A percentile compares a stretch with the other conserved stretches of the same genome.
phyloP scores from a whole-genome alignment of 2,329 filamentous ascomycete species.

The Gnomoniopsis smithogilvyi region DNA sequence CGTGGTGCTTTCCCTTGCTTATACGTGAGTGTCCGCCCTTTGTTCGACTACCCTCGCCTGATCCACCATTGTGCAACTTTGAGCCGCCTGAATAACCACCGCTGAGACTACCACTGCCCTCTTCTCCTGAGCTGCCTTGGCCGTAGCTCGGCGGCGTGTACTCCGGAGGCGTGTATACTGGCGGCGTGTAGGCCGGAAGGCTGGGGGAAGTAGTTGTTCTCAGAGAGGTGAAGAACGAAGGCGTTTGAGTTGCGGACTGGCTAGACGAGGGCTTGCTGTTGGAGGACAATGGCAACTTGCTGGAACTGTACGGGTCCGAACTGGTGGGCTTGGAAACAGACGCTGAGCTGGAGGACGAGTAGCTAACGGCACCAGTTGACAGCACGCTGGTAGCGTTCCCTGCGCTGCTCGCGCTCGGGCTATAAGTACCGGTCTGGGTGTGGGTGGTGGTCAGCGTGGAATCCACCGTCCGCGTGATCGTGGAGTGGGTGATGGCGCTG shows the following conservation, averaged over 20 bases:
- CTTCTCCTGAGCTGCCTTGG: neutral
- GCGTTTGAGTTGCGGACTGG: neutral
- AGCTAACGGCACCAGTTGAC: neutral
- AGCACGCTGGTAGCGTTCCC: neutral
- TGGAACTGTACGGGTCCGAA: neutral
- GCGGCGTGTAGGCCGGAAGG: slow-evolving; percentile 2
- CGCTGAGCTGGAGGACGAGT: neutral
- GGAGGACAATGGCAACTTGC: too few relatives aligned
- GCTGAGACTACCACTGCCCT: neutral
- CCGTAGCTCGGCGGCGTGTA: slow-evolving; percentile 5
- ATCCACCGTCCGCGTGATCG: neutral
- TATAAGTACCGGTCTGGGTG: neutral
- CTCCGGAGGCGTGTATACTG: neutral
- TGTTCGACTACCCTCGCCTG: too few relatives aligned
- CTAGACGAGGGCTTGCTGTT: neutral
- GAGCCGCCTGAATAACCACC: neutral
- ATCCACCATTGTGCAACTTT: too few relatives aligned
- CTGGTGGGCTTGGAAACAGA: neutral
- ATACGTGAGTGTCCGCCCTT: too few relatives aligned
- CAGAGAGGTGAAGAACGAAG: slow-evolving; percentile 8
- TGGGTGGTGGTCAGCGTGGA: neutral
- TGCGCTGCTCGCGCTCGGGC: neutral
- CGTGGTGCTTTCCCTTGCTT: too few relatives aligned
- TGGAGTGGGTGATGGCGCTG: neutral
- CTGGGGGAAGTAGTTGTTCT: neutral